Evolutionary conservation across 352 stramenopile species (phyloP).

Genomic region (Halophytophthora polymorphica): DNA sequence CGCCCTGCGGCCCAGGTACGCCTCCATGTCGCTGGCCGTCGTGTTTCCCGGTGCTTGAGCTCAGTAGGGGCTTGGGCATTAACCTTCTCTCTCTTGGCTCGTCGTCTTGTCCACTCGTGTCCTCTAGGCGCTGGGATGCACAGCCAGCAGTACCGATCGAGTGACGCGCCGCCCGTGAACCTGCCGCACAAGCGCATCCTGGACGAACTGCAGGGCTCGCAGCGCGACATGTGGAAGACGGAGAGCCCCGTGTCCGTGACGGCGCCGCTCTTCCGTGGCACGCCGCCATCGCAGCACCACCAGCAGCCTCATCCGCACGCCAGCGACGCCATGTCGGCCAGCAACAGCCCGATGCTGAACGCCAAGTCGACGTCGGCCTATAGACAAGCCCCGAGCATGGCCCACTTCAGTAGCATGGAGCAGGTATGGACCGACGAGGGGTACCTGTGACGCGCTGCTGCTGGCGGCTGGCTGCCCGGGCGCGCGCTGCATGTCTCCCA

Average conservation of each 20-base stretch:
- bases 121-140: slow-evolving; percentile 5
- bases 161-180: slow-evolving; percentile 33
- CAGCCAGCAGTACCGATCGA: slow-evolving; percentile 31
- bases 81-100: not conserved
- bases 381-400: slow-evolving; percentile 39
- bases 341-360: slow-evolving; percentile 6
- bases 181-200: slow-evolving; percentile 55
- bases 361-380: slow-evolving; percentile 50
- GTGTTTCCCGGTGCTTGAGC: not conserved
- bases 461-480: slow-evolving; percentile 19
- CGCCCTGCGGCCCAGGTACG: slow-evolving; percentile 3
- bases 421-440: slow-evolving; percentile 52
- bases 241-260: slow-evolving; percentile 63
- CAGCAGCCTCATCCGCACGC: slow-evolving; percentile 22
- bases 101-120: not conserved
- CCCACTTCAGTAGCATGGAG: slow-evolving; percentile 56
- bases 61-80: no score
- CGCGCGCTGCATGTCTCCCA: slow-evolving; percentile 20
- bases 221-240: slow-evolving; percentile 59
- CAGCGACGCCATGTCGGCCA: slow-evolving; percentile 26
- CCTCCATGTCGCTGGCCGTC: not conserved
- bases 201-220: slow-evolving; percentile 46
- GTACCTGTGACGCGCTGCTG: slow-evolving; percentile 28
- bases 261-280: slow-evolving; percentile 50
- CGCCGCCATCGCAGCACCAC: slow-evolving; percentile 21